These are phyloP conservation scores for Serendipita sp. DNA, from an alignment of 768 basidiomycete species.

Conservation along the genomic window DNA sequence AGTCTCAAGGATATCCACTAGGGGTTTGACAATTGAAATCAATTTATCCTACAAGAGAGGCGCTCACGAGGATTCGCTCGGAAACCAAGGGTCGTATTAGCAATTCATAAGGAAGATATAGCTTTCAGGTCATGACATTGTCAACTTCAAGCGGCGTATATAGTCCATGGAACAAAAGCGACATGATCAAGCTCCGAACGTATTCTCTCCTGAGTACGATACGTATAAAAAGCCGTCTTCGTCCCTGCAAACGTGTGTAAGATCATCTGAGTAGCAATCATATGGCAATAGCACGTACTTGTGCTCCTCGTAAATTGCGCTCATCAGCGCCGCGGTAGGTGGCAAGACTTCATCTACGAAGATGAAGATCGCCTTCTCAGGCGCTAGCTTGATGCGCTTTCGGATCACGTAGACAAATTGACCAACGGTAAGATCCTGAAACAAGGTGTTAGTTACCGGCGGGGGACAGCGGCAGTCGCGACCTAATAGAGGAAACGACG, in stretches of 20 bases:
- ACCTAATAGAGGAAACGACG: not conserved
- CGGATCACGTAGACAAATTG: constrained; percentile 99
- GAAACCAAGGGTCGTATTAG: no score
- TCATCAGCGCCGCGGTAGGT: constrained; percentile 96
- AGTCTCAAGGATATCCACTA: no score
- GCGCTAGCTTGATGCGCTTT: constrained; percentile 98
- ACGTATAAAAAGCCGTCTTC: constrained; percentile 99
- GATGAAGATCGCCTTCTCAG: constrained; percentile 99
- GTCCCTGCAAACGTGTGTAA: constrained; percentile 40
- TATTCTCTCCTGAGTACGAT: constrained; percentile 97
- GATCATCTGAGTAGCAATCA: not conserved
- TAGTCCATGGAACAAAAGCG: no score
- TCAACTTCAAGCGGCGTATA: no score
- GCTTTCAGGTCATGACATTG: no score
- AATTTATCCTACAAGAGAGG: no score
- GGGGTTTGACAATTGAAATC: no score
- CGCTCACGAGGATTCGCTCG: no score
- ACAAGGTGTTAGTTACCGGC: not conserved
- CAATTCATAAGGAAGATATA: no score
- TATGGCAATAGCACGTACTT: constrained; percentile 45
- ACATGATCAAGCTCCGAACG: constrained; percentile 40
- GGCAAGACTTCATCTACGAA: constrained; percentile 98
- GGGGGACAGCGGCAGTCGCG: not conserved
- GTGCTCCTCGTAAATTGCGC: constrained; percentile 98
- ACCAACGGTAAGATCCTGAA: constrained; percentile 85